Evolutionary conservation across 345 rosid species (phyloP).

Genomic region (Gossypium arboreum): DNA sequence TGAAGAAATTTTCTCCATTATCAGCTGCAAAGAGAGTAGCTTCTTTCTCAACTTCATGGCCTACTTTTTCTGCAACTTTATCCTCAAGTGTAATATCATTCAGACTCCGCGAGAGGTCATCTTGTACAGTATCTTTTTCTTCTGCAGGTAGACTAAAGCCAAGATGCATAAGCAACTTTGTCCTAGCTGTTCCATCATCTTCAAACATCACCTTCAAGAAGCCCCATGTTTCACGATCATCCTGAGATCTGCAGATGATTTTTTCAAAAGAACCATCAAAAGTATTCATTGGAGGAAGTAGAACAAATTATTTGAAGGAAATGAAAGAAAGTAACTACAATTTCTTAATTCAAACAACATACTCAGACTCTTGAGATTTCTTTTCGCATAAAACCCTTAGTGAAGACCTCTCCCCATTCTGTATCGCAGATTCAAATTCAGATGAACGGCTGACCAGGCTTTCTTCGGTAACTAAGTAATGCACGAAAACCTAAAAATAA

Average conservation of each 20-base stretch:
- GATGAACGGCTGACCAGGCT: conserved; percentile 72
- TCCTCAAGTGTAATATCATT: conserved; percentile 52
- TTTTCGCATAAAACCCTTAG: conserved; percentile 76
- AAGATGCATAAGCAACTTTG: conserved; percentile 83
- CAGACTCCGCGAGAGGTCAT: conserved; percentile 50
- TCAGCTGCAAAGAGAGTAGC: conserved; percentile 52
- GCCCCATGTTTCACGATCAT: conserved; percentile 90
- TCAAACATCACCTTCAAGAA: conserved; percentile 90
- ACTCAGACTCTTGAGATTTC: conserved; percentile 81
- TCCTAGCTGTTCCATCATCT: conserved; percentile 90
- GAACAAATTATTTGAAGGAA: conserved; percentile 12
- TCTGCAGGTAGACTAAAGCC: conserved; percentile 72
- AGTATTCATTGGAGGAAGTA: neutral
- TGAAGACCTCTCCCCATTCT: conserved; percentile 71
- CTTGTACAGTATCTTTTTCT: conserved; percentile 42
- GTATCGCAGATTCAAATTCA: conserved; percentile 87
- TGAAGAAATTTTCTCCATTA: conserved; percentile 95
- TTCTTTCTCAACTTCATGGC: conserved; percentile 38
- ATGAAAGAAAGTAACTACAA: neutral
- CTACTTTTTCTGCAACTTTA: conserved; percentile 37
- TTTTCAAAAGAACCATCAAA: conserved; percentile 12
- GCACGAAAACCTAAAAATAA: conserved; percentile 63
- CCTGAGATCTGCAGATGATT: conserved; percentile 53
- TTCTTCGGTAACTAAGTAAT: conserved; percentile 71
- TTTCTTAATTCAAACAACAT: conserved; percentile 34